Evolutionary conservation across 192 early-diverging fungal genomes (phyloP), one percentile per base, ranked within the genome.

Genomic region (Piromyces finnis): DNA sequence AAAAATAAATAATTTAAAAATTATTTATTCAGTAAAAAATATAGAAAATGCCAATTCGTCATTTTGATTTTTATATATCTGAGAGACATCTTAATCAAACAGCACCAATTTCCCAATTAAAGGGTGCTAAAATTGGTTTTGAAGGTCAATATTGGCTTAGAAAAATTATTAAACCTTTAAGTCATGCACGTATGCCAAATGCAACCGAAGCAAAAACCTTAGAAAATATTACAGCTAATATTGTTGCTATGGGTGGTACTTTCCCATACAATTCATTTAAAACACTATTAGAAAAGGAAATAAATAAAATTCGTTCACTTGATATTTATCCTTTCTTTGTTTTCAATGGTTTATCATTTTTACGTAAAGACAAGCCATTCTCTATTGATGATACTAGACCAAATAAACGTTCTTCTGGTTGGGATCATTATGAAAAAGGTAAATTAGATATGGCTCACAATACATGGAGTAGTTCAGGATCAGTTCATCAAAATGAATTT

Each of bases 71-170:
- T 68, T 68, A 68, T 68, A n/a, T 86, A 83, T 83, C 84, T 12
- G 91, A 93, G 83, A 83, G 90, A 81, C 86, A 85, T 29, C 84
- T 93, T 77, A 79, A 86, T 79, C 89, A 91, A 82, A 86, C 86
- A 32, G 82, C 87, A 78, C 85, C 91, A 29, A 83, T 93, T 18
- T 82, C 87, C 29, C 83, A 84, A 29, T 87, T 94, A 35, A 86
- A 87, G 68, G 92, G 89, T 39, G 90, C 89, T 30, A 87, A 92
- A 29, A 85, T 95, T 78, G 94, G 94, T 41, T 92, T 95, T 77
- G 94, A 95, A 80, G 94, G 92, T 82, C 89, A 90, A 83, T 86
- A 91, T 84, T 95, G 94, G 94, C 86, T 95, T 41, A 88, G 92
- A 78, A 90, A 89, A 82, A 80, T 95, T 59, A 79, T 93, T 68